A percentile compares a stretch with the other conserved stretches of the same genome.
These are phyloP conservation scores for Fusarium fujikuroi DNA, from an alignment of 2,329 filamentous ascomycete species.

Conservation along the genomic window DNA sequence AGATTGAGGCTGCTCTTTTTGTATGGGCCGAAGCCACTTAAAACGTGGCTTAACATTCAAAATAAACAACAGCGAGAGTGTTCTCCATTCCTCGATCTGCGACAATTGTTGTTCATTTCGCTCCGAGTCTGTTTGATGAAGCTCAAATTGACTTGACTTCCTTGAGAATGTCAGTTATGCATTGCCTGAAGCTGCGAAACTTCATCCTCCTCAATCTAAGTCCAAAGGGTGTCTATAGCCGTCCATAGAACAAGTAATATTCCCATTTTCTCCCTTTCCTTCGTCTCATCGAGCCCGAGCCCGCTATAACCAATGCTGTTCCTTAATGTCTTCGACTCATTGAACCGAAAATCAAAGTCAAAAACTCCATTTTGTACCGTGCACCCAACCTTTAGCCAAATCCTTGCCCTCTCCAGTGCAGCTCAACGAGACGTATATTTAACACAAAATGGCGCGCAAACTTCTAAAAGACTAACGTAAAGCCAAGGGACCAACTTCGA, in stretches of 20 bases:
- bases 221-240: constrained; percentile 33
- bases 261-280: neutral
- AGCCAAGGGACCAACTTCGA: neutral
- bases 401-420: neutral
- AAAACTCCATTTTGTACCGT: constrained; percentile 26
- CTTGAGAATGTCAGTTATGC: constrained; percentile 17
- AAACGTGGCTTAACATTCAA: neutral
- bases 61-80: neutral
- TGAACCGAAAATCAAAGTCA: constrained; percentile 1
- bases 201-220: constrained; percentile 28
- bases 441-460: constrained; percentile 8
- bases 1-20: constrained; percentile 3
- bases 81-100: neutral
- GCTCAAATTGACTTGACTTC: neutral
- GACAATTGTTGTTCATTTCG: neutral
- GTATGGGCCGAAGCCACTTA: neutral
- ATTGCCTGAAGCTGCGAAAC: constrained; percentile 34
- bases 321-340: constrained; percentile 1
- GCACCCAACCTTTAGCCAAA: neutral
- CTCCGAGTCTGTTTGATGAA: neutral
- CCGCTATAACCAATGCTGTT: constrained; percentile 12
- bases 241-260: constrained; percentile 21
- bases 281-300: neutral
- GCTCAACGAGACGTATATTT: neutral
- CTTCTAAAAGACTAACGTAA: constrained; percentile 13